Evolutionary conservation across 306 rosid species (phyloP).

Genomic region (Quercus ilex): DNA sequence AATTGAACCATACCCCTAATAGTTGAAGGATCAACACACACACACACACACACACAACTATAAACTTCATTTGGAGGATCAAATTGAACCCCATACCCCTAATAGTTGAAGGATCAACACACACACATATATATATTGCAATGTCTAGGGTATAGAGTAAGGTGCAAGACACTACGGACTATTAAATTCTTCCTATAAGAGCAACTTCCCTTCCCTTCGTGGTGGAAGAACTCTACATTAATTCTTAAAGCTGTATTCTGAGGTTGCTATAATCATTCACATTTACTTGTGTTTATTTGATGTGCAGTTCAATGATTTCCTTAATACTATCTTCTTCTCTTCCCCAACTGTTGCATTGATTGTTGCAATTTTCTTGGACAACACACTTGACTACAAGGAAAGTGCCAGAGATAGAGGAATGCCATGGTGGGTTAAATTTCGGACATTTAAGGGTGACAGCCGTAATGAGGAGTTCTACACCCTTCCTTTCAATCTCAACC

Average conservation of each 20-base stretch:
- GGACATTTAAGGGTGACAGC: conserved; percentile 83
- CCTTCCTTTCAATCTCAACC: conserved; percentile 94
- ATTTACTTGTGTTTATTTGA: not conserved
- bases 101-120: no score
- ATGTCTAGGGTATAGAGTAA: no score
- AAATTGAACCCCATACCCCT: no score
- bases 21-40: no score
- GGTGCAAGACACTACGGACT: no score
- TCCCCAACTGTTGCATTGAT: conserved; percentile 79
- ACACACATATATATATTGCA: no score
- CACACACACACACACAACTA: no score
- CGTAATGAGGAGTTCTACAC: conserved; percentile 96
- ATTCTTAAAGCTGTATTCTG: not conserved
- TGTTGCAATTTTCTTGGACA: conserved; percentile 88
- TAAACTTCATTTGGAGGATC: no score
- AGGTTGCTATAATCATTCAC: not conserved
- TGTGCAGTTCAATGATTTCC: conserved; percentile 91
- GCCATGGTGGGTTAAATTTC: conserved; percentile 99
- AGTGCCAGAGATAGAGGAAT: conserved; percentile 92
- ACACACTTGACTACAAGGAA: conserved; percentile 85
- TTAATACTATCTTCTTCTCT: conserved; percentile 91
- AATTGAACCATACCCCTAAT: no score
- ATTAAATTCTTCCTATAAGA: no score
- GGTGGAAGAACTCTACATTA: no score
- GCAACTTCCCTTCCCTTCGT: no score